Evolutionary conservation across 495 filamentous ascomycete species (phyloP).

Genomic region (Talaromyces adpressus): DNA sequence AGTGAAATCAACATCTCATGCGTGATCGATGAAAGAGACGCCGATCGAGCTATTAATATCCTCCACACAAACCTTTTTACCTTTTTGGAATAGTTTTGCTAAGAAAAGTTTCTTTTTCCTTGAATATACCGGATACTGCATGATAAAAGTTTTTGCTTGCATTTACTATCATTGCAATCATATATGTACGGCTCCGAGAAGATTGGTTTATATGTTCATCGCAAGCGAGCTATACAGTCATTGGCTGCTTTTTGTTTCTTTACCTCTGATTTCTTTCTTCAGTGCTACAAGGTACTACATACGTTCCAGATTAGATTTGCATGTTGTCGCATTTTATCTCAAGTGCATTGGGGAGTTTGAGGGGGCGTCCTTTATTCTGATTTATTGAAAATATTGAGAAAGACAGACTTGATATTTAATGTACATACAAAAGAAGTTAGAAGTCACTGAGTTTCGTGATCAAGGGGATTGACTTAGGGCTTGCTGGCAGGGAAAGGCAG

Average conservation of each 20-base stretch:
- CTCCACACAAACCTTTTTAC: slow-evolving; percentile 89
- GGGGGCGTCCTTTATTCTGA: not conserved
- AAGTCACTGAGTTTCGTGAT: not conserved
- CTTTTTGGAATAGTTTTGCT: slow-evolving; percentile 37
- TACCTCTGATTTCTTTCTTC: not conserved
- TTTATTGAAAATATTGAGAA: not conserved
- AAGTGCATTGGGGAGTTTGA: not conserved
- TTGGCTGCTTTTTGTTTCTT: not conserved
- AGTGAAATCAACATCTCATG: slow-evolving; percentile 99
- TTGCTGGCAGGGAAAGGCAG: not conserved
- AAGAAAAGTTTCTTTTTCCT: not conserved
- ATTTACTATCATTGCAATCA: not conserved
- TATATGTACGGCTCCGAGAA: not conserved
- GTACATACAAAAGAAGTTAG: not conserved
- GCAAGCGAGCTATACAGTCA: not conserved
- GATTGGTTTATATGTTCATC: not conserved
- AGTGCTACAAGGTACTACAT: not conserved
- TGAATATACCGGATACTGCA: not conserved
- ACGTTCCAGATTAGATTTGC: not conserved
- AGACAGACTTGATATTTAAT: not conserved
- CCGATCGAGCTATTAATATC: slow-evolving; percentile 86
- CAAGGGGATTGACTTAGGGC: not conserved
- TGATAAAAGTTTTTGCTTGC: not conserved
- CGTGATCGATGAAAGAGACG: slow-evolving; percentile 86
- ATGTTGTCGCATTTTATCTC: not conserved